Percentiles rank a stretch among this genome's conserved stretches.
These are phyloP conservation scores for Scedosporium boydii DNA, from an alignment of 2,329 filamentous ascomycete genomes.

Conservation along the genomic window DNA sequence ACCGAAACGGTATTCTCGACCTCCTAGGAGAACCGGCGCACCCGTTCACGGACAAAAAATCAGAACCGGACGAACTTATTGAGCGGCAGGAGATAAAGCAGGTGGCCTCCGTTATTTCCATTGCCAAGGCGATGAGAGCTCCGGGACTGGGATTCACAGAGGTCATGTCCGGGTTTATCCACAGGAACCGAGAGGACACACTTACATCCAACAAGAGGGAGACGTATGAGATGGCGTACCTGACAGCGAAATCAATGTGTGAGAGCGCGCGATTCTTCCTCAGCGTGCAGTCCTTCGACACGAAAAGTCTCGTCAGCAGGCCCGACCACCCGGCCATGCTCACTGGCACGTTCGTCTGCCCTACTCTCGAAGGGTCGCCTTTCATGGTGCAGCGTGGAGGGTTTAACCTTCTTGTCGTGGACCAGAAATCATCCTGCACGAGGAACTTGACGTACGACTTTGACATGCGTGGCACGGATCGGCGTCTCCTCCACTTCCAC, in stretches of 20 bases:
- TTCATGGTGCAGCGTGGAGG: constrained; percentile 50
- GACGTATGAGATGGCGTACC: constrained; percentile 44
- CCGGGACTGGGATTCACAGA: constrained; percentile 52
- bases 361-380: constrained; percentile 43
- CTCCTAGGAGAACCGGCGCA: constrained; percentile 43
- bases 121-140: constrained; percentile 32
- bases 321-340: constrained; percentile 41
- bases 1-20: constrained; percentile 39
- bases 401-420: constrained; percentile 46
- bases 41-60: constrained; percentile 11
- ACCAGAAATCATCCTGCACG: constrained; percentile 44
- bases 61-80: constrained; percentile 15
- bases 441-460: constrained; percentile 53
- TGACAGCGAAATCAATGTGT: constrained; percentile 41
- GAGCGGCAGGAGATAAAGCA: constrained; percentile 26
- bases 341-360: constrained; percentile 50
- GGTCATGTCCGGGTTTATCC: constrained; percentile 54
- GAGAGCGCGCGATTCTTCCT: constrained; percentile 50
- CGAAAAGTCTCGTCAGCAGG: constrained; percentile 30
- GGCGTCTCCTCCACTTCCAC: constrained; percentile 45
- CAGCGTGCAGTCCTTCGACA: constrained; percentile 47
- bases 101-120: constrained; percentile 25
- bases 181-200: constrained; percentile 32
- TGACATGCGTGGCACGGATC: constrained; percentile 45
- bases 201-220: constrained; percentile 33